These are phyloP conservation scores for Podospora comata DNA, from an alignment of 495 filamentous ascomycete species.

Conservation along the genomic window DNA sequence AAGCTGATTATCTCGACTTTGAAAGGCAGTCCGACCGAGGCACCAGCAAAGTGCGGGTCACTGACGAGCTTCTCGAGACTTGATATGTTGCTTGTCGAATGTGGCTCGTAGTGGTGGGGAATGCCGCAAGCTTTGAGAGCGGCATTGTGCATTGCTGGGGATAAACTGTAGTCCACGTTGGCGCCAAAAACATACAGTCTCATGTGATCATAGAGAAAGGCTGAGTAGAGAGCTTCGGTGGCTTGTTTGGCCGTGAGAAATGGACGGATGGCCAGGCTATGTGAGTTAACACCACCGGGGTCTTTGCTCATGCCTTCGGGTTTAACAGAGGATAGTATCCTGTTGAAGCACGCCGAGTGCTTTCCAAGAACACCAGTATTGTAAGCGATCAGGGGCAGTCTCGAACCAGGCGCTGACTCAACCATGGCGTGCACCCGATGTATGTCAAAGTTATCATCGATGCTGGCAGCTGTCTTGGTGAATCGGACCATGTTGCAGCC, in stretches of 20 bases:
- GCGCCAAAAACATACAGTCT: constrained; percentile 69
- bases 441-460: constrained; percentile 58
- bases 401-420: constrained; percentile 42
- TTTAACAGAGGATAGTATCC: constrained; percentile 61
- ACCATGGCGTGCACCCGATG: constrained; percentile 48
- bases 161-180: constrained; percentile 66
- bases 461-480: constrained; percentile 49
- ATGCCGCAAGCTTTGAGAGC: constrained; percentile 65
- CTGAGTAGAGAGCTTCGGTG: constrained; percentile 51
- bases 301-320: constrained; percentile 48
- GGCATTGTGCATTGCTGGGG: constrained; percentile 72
- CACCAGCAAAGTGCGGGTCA: constrained; percentile 64
- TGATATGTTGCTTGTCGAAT: constrained; percentile 57
- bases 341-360: constrained; percentile 65
- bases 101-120: constrained; percentile 60
- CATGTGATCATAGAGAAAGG: constrained; percentile 56
- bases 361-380: constrained; percentile 62
- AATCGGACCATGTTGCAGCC: constrained; percentile 64
- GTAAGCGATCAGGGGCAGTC: constrained; percentile 61
- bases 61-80: constrained; percentile 58
- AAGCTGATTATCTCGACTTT: constrained; percentile 64
- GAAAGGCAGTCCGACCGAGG: constrained; percentile 69
- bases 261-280: constrained; percentile 19
- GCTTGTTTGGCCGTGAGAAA: constrained; percentile 59
- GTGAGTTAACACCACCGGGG: neutral